These are phyloP conservation scores for Cryphonectria japonica DNA, from an alignment of 2,329 filamentous ascomycete species.

Conservation along the genomic window DNA sequence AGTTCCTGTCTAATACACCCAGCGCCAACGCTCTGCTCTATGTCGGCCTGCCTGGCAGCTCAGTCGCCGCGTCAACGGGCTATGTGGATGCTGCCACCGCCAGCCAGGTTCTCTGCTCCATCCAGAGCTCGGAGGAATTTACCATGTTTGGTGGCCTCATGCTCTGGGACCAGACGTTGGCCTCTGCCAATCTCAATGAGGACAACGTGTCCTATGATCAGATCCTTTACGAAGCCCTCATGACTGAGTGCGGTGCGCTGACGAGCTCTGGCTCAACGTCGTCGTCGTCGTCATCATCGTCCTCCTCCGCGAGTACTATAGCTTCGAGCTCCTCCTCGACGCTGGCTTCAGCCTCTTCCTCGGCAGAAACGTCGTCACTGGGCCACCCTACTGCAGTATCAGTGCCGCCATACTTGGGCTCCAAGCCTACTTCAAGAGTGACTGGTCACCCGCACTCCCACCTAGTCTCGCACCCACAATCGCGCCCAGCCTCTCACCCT, in stretches of 20 bases:
- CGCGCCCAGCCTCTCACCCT: background rate
- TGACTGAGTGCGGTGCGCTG: conserved; percentile 18
- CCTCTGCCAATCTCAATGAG: conserved; percentile 29
- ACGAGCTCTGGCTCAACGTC: conserved; percentile 26
- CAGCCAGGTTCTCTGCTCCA: conserved; percentile 32
- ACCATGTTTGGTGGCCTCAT: conserved; percentile 40
- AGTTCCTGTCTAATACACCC: conserved; percentile 37
- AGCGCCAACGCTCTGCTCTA: conserved; percentile 44
- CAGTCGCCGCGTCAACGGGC: conserved; percentile 32
- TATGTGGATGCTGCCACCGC: conserved; percentile 35
- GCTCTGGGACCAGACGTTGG: conserved; percentile 39
- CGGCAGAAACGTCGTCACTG: background rate
- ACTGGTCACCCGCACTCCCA: background rate
- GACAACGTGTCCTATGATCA: conserved; percentile 34
- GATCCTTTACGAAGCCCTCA: conserved; percentile 32
- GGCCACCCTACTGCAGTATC: background rate
- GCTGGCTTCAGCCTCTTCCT: background rate
- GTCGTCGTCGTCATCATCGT: conserved; percentile 2
- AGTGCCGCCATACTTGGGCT: background rate
- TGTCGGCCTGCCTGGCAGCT: conserved; percentile 43
- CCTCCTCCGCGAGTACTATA: background rate
- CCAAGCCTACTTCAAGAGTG: background rate
- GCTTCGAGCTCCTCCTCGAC: background rate
- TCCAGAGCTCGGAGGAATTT: conserved; percentile 31
- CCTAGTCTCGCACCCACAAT: background rate